Base-by-base conservation (phyloP, 495 filamentous ascomycete species). In the Penicillium macrosclerotiorum region DNA sequence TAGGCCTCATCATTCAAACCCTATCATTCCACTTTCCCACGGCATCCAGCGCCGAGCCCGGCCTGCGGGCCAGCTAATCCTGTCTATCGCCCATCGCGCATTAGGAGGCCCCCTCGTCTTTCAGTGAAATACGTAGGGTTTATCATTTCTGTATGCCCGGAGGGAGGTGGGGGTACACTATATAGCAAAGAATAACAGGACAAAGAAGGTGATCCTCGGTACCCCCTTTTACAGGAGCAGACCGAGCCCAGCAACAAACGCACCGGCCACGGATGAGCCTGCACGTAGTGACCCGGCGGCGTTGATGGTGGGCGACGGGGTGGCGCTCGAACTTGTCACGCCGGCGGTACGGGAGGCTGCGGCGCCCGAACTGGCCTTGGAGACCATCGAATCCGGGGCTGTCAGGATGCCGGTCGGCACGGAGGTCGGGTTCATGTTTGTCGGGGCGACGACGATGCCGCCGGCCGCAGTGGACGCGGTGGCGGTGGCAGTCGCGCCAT, bases 371-470 rank as follows among this genome's bases (percentile, higher is more conserved):
- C 41, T 44, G 8, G 36, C 37, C 40, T 52, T 53, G 16, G 47
- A 18, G 19, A 29, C 48, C 27, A 27, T 33, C 14, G 51, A 38
- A 8, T 32, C 31, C 16, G 47, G 29, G 8, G 55, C 49, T 5
- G 59, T 62, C 24, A 54, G 33, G 29, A 63, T 60, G n/a, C 34
- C 39, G 25, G 47, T 55, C 13, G 51, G 45, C 1, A 45, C 13
- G 13, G 41, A 24, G 14, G 39, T 23, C 1, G 43, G 33, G 24
- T 42, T 47, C 29, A 44, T 16, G 22, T 46, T 49, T 1, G 57
- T 51, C 5, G 65, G 54, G 7, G 64, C 64, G 33, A 70, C 55
- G 27, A 70, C 55, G 38, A 63, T 57, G n/a, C 49, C 52, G 8
- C 52, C 52, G 13, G 47, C 49, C 22, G 42, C 49, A 27, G 54